Conservation (phyloP, 192 early-diverging fungal genomes). For the Entomortierella parvispora region DNA sequence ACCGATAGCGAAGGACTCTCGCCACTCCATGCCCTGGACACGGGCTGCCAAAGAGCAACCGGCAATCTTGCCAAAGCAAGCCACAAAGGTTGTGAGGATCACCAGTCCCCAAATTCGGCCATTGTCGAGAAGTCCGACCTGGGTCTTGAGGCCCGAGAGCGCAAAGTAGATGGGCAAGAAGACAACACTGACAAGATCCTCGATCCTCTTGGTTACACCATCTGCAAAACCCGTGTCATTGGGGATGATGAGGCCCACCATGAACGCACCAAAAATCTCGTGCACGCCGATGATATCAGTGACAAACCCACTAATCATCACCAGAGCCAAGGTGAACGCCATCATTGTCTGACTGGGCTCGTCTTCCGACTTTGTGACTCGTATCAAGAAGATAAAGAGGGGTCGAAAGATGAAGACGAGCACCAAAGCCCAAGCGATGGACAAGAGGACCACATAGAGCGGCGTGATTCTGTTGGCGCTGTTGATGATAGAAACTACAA, state of each 20-base stretch:
- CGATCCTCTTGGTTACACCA: constrained; percentile 90
- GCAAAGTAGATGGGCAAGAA: constrained; percentile 96
- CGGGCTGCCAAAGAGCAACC: constrained; percentile 79
- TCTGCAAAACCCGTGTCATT: constrained; percentile 90
- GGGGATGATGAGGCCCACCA: constrained; percentile 89
- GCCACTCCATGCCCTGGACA: constrained; percentile 76
- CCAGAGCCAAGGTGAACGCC: constrained; percentile 76
- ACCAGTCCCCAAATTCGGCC: constrained; percentile 82
- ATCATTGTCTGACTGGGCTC: constrained; percentile 69
- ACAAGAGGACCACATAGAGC: constrained; percentile 83
- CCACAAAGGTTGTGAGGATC: constrained; percentile 77
- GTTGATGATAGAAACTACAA: constrained; percentile 90
- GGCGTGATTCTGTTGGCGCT: constrained; percentile 73
- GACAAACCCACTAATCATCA: constrained; percentile 79
- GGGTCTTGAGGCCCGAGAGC: constrained; percentile 90
- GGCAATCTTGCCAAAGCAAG: constrained; percentile 87
- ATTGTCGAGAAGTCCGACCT: constrained; percentile 79
- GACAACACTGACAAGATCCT: constrained; percentile 87
- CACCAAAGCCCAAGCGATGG: constrained; percentile 75
- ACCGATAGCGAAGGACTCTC: constrained; percentile 88
- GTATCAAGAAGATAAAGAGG: constrained; percentile 59
- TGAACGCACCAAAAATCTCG: constrained; percentile 92
- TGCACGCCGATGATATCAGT: constrained; percentile 93
- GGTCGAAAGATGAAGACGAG: constrained; percentile 78
- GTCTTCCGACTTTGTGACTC: constrained; percentile 60